Evolutionary conservation across 2,329 filamentous ascomycete genomes (phyloP).

Genomic region (Didymella pinodella): DNA sequence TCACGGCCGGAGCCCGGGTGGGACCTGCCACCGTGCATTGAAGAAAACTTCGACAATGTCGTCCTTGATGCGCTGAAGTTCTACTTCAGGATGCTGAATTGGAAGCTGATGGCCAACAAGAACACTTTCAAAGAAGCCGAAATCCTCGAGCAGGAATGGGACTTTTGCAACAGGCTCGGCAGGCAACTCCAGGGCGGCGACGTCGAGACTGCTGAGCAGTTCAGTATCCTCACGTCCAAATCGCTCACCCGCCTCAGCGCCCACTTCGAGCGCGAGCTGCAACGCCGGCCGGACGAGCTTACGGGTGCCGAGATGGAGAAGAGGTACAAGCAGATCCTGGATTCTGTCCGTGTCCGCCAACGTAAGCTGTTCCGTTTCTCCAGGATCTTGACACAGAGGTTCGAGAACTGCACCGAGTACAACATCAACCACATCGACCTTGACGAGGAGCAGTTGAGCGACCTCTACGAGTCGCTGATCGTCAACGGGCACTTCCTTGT

Average conservation of each 20-base stretch:
- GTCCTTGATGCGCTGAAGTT: slow-evolving; percentile 94
- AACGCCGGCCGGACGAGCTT: slow-evolving; percentile 82
- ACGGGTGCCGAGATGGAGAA: slow-evolving; percentile 87
- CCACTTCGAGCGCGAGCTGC: slow-evolving; percentile 91
- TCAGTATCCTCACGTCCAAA: slow-evolving; percentile 91
- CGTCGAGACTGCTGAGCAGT: slow-evolving; percentile 96
- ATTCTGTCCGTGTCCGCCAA: slow-evolving; percentile 94
- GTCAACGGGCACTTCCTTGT: slow-evolving; percentile 88
- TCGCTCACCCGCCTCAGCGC: slow-evolving; percentile 85
- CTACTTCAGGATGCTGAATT: slow-evolving; percentile 98
- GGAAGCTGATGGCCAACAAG: slow-evolving; percentile 96
- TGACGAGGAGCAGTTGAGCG: slow-evolving; percentile 71
- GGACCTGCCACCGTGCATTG: slow-evolving; percentile 94
- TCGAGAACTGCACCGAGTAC: slow-evolving; percentile 96
- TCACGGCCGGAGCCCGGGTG: slow-evolving; percentile 89
- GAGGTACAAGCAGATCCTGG: slow-evolving; percentile 92
- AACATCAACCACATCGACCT: slow-evolving; percentile 80
- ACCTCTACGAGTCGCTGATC: slow-evolving; percentile 81
- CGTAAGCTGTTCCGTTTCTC: slow-evolving; percentile 97
- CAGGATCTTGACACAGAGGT: slow-evolving; percentile 86
- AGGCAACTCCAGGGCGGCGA: slow-evolving; percentile 91
- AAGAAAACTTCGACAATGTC: slow-evolving; percentile 92
- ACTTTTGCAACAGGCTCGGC: slow-evolving; percentile 93
- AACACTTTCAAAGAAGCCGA: slow-evolving; percentile 99
- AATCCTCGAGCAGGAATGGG: slow-evolving; percentile 96